A percentile compares a stretch with the other conserved stretches of the same genome.
Evolutionary conservation across 1,284 basidiomycete species (phyloP).

Genomic region (Melampsora medusae): DNA sequence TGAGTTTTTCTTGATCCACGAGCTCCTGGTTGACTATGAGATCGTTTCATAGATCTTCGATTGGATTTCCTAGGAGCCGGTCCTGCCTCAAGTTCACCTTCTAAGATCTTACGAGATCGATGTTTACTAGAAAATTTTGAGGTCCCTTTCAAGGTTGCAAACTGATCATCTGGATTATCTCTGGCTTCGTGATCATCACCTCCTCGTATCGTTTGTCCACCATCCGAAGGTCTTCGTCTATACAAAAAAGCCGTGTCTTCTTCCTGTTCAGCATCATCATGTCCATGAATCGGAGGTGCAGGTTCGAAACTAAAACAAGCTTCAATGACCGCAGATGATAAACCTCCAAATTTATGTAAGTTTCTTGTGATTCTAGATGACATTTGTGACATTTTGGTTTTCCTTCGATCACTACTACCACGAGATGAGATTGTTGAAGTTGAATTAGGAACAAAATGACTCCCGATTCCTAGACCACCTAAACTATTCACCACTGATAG

Average conservation of each 20-base stretch:
- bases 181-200: neutral
- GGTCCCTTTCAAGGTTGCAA: neutral
- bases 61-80: neutral
- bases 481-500: constrained; percentile 35
- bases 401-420: neutral
- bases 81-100: constrained; percentile 6
- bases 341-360: constrained; percentile 33
- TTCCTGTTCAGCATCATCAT: neutral
- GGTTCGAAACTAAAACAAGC: constrained; percentile 43
- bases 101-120: neutral
- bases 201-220: neutral
- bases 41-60: neutral
- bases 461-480: constrained; percentile 7
- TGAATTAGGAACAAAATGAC: neutral
- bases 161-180: neutral
- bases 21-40: constrained; percentile 13
- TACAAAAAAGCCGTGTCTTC: constrained; percentile 1
- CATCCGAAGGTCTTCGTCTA: neutral
- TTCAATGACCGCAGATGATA: constrained; percentile 26
- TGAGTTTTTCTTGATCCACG: neutral
- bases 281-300: constrained; percentile 9
- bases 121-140: neutral
- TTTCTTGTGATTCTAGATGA: constrained; percentile 33
- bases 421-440: neutral
- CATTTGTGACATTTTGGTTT: constrained; percentile 37